Evolutionary conservation across 176 grass and related monocot genomes (phyloP), one percentile per base, ranked within the genome.

Genomic region (Avena sativa): DNA sequence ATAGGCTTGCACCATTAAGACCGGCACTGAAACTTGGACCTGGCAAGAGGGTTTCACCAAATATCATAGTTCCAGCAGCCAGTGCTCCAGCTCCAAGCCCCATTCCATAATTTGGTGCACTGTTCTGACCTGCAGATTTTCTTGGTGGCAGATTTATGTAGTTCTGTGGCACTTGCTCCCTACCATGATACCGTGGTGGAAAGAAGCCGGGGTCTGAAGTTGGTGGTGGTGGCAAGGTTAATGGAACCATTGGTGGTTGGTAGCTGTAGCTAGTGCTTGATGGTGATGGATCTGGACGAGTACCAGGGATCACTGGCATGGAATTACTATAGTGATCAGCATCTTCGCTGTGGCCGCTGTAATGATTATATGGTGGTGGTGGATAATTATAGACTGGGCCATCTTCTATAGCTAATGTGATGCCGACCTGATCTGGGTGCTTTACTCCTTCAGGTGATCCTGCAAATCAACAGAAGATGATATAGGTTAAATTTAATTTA

Each of bases 371-470:
- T 51, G 90, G 74, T 16, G 57, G 50, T 47, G 65, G 84, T 73
- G 89, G 90, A 75, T 93, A 98, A 57, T 76, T 87, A 84, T 91
- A 93, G 66, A 96, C 80, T 28, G 94, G 92, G 23, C 94, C 94
- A 58, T 98, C 94, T 94, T 96, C 97, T 88, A 96, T 89, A 28
- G 97, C 94, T 87, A 98, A 70, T 88, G 92, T 90, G 79, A 98
- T 96, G 47, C 93, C 87, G 5, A 46, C 76, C 69, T 96, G 79
- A 79, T 91, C 86, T 85, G 92, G 72, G 72, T 89, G 76, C 72
- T 86, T 87, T 8, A 86, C 66, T 78, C 89, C 83, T 57, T 92
- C 90, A 76, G 88, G 81, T 77, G 83, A 80, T 55, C 84, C 97
- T 98, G 92, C 82, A 59, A 76, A 47, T 86, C 48, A 2, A 84